Evolutionary conservation across 192 early-diverging fungal genomes (phyloP), one percentile per base, ranked within the genome.

Genomic region (Dissophora ornata): DNA sequence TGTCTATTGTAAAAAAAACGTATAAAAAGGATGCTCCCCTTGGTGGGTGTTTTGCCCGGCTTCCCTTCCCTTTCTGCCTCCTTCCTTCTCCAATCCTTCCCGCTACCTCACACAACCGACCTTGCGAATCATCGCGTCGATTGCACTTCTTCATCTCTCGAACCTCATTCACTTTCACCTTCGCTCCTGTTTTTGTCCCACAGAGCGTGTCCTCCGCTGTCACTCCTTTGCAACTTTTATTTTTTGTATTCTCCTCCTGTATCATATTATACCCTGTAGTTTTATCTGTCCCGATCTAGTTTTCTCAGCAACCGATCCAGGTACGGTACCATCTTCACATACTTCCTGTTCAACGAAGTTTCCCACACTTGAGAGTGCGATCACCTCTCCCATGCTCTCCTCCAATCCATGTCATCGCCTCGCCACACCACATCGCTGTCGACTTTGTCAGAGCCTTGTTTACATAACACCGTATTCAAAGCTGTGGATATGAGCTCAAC

Each of bases 161-260:
- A 9, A 51, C 49, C 49, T 29, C 18, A 9, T 8, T 51, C 26
- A n/a, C 19, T 47, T 11, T 47, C 19, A 7, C 2, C 19, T 7
- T 47, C 7, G 3, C 45, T 1, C 9, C 51, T 53, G 11, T 46
- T 34, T 30, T 61, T 61, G 58, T 61, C 59, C 59, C 36, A 62
- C 59, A 62, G 59, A 62, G 46, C 33, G 8, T n/a, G n/a, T n/a
- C n/a, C n/a, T n/a, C n/a, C 16, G 19, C 45, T 10, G 4, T 10
- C 30, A 2, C 52, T 6, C 32, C 16, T 21, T 15, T 32, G 7
- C 52, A 15, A 6, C 22, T 38, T 42, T 26, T 28, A 18, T 51
- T 12, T 51, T 29, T 51, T 4, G 4, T 18, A 29, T 51, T 29
- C 25, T 28, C 8, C 26, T 18, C 26, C 26, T 29, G 25, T 51